Evolutionary conservation across 345 rosid genomes (phyloP).

Genomic region (Gynandropsis gynandra): DNA sequence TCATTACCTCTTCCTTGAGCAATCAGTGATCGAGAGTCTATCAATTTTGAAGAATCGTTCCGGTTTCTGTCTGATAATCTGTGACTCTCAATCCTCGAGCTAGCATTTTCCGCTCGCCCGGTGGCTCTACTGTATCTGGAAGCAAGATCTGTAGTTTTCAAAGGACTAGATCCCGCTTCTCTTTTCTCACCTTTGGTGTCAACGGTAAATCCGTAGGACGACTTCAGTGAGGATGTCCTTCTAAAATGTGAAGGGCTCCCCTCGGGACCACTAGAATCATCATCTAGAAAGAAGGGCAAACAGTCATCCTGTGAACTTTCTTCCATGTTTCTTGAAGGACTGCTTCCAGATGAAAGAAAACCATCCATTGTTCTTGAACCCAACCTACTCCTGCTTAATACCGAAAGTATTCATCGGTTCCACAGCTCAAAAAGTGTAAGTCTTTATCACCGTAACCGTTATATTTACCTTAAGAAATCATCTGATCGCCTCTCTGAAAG

Average conservation of each 20-base stretch:
- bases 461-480: conserved; percentile 49
- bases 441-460: conserved; percentile 6
- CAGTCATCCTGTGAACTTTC: conserved; percentile 74
- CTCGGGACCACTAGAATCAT: conserved; percentile 67
- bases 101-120: conserved; percentile 32
- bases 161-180: conserved; percentile 37
- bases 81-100: conserved; percentile 31
- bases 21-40: conserved; percentile 38
- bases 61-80: conserved; percentile 35
- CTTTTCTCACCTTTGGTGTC: conserved; percentile 40
- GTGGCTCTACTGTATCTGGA: conserved; percentile 37
- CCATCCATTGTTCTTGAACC: conserved; percentile 36
- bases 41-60: conserved; percentile 35
- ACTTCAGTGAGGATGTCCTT: conserved; percentile 39
- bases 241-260: conserved; percentile 61
- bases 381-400: conserved; percentile 40
- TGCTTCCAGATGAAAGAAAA: conserved; percentile 44
- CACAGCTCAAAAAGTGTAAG: conserved; percentile 5
- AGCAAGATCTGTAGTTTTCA: conserved; percentile 30
- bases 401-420: conserved; percentile 20
- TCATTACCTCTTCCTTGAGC: conserved; percentile 47
- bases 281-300: conserved; percentile 80
- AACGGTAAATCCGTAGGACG: conserved; percentile 43
- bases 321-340: conserved; percentile 41
- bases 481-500: conserved; percentile 46